Evolutionary conservation across 164 flowering plant genomes (phyloP).

Genomic region (Paratinospora sagittata): DNA sequence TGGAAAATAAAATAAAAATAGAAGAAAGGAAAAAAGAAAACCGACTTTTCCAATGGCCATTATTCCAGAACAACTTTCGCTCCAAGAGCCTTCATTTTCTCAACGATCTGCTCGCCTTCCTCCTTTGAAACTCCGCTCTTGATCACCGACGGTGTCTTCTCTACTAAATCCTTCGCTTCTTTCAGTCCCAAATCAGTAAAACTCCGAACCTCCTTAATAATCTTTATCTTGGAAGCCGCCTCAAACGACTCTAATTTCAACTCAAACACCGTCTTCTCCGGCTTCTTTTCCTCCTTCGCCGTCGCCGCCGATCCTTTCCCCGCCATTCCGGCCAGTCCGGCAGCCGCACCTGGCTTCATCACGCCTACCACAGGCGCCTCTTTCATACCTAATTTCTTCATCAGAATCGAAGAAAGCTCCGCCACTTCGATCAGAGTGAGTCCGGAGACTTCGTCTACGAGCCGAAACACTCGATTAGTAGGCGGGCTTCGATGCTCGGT

Average conservation of each 20-base stretch:
- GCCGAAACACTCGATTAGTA: slow-evolving; percentile 67
- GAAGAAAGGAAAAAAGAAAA: not conserved
- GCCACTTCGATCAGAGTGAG: slow-evolving; percentile 58
- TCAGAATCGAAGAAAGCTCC: slow-evolving; percentile 52
- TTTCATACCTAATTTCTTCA: slow-evolving; percentile 62
- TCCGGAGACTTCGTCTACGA: slow-evolving; percentile 72
- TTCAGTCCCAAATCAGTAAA: slow-evolving; percentile 79
- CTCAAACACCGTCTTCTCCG: slow-evolving; percentile 76
- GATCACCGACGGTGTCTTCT: slow-evolving; percentile 65
- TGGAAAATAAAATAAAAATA: too few species aligned
- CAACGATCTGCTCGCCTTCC: slow-evolving; percentile 64
- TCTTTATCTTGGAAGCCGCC: slow-evolving; percentile 64
- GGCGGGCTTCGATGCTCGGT: slow-evolving; percentile 90
- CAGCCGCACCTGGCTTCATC: slow-evolving; percentile 66
- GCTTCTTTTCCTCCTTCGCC: slow-evolving; percentile 60
- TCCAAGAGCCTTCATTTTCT: slow-evolving; percentile 77
- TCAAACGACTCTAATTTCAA: slow-evolving; percentile 62
- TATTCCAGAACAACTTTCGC: slow-evolving; percentile 73
- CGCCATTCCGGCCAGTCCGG: slow-evolving; percentile 33
- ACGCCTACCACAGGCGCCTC: slow-evolving; percentile 58
- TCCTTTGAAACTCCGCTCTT: slow-evolving; percentile 78
- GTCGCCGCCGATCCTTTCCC: slow-evolving; percentile 26
- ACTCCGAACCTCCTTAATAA: slow-evolving; percentile 72
- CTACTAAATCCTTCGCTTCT: slow-evolving; percentile 85
- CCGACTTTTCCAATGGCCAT: slow-evolving; percentile 4